These are phyloP conservation scores for Lactarius vividus DNA, from an alignment of 768 basidiomycete species.

Conservation along the genomic window DNA sequence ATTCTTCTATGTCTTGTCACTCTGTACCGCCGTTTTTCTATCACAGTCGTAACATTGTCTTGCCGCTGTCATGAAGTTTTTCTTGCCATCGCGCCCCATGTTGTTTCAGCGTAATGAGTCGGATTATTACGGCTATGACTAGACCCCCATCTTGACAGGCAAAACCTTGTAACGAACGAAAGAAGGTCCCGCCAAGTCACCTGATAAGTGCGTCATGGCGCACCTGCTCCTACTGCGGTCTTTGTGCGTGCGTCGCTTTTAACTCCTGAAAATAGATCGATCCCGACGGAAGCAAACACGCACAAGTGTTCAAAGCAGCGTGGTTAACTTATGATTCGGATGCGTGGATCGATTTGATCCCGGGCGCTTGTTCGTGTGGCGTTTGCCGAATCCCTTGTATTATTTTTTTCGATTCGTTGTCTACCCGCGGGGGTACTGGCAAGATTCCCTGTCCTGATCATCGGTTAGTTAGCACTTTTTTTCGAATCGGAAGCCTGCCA, in stretches of 20 bases:
- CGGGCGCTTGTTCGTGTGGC: constrained; percentile 13
- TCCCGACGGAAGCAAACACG: background rate
- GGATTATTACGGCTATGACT: constrained; percentile 11
- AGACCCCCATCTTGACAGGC: constrained; percentile 16
- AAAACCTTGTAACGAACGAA: constrained; percentile 21
- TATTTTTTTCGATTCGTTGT: background rate
- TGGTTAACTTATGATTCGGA: constrained; percentile 1
- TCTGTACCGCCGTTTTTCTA: background rate
- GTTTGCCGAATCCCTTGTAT: background rate
- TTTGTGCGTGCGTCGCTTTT: constrained; percentile 10
- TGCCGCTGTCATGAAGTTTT: constrained; percentile 8
- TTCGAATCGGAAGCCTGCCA: constrained; percentile 4
- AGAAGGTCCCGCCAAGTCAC: constrained; percentile 9
- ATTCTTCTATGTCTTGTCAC: background rate
- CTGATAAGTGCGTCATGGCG: constrained; percentile 11
- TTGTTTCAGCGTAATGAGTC: background rate
- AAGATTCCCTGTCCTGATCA: constrained; percentile 6
- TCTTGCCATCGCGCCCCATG: background rate
- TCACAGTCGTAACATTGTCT: constrained; percentile 2
- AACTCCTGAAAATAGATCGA: background rate
- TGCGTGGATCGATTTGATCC: constrained; percentile 3
- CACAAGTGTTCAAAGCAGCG: background rate
- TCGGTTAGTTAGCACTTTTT: background rate
- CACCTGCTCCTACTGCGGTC: background rate
- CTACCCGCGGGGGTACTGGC: background rate